Conservation (phyloP, 2,329 filamentous ascomycete species). For the Neonectria punicea region DNA sequence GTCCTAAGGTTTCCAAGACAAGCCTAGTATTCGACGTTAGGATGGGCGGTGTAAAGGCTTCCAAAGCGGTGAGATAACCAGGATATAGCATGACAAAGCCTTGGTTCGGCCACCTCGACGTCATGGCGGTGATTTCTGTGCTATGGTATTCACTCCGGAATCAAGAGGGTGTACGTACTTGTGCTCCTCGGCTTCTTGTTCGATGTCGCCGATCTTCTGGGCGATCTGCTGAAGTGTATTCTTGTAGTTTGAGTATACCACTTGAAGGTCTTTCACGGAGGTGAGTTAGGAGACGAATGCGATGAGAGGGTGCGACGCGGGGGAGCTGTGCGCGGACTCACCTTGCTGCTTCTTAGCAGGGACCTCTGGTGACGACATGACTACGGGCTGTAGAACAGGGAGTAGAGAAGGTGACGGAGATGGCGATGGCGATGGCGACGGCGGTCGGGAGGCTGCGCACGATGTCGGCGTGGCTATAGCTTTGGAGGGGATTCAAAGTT, state of each 20-base stretch:
- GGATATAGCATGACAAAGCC: constrained; percentile 22
- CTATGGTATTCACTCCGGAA: constrained; percentile 10
- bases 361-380: constrained; percentile 62
- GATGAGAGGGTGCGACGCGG: constrained; percentile 10
- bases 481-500: constrained; percentile 29
- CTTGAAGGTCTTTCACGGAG: constrained; percentile 73
- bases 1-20: constrained; percentile 90
- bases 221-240: constrained; percentile 89
- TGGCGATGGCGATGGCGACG: background rate
- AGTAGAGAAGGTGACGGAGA: background rate
- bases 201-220: constrained; percentile 96
- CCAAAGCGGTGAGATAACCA: constrained; percentile 52
- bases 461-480: constrained; percentile 14
- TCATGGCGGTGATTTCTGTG: constrained; percentile 24
- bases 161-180: constrained; percentile 71
- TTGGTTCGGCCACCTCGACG: constrained; percentile 26
- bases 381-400: constrained; percentile 4
- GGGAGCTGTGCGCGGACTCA: constrained; percentile 46
- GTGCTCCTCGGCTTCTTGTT: constrained; percentile 97
- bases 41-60: constrained; percentile 35
- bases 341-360: constrained; percentile 80
- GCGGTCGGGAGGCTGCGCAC: constrained; percentile 1
- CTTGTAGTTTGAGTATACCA: constrained; percentile 82
- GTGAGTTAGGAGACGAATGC: constrained; percentile 22
- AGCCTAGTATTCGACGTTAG: constrained; percentile 67